These are phyloP conservation scores for Viola pubescens DNA, from an alignment of 441 rosid species.

Conservation along the genomic window DNA sequence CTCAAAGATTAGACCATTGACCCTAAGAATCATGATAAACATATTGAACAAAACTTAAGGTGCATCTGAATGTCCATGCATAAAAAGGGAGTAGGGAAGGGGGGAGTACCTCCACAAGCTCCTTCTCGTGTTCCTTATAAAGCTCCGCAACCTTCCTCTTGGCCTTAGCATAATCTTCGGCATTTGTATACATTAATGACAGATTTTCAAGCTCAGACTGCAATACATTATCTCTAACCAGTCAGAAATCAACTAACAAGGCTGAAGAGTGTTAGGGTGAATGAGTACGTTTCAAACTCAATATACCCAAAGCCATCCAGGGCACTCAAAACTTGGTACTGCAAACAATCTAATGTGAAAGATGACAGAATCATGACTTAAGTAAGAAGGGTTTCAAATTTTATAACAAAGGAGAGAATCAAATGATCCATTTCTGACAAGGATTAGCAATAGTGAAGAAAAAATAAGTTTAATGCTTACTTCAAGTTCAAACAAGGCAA, in stretches of 20 bases:
- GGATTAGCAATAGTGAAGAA: conserved; percentile 1
- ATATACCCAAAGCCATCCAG: not conserved
- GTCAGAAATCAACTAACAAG: conserved; percentile 1
- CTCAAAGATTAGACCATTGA: conserved; percentile 5
- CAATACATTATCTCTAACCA: conserved; percentile 19
- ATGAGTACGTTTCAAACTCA: not conserved
- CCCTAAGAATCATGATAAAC: not conserved
- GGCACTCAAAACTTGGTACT: not conserved
- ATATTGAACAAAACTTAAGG: not conserved
- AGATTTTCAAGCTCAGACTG: conserved; percentile 97
- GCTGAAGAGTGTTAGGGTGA: not conserved
- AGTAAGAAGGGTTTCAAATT: not conserved
- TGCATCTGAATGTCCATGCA: not conserved
- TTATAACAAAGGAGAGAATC: not conserved
- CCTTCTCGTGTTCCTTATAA: conserved; percentile 81
- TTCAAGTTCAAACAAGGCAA: not conserved
- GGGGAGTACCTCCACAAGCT: conserved; percentile 62
- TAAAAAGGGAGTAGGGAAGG: not conserved
- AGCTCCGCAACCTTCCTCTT: conserved; percentile 77
- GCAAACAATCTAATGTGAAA: not conserved
- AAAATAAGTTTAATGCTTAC: not conserved
- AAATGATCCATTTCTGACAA: not conserved
- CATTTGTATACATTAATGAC: conserved; percentile 84
- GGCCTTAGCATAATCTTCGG: conserved; percentile 79
- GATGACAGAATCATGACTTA: not conserved